Evolutionary conservation across 192 early-diverging fungal genomes (phyloP).

Genomic region (Coemansia sp.): DNA sequence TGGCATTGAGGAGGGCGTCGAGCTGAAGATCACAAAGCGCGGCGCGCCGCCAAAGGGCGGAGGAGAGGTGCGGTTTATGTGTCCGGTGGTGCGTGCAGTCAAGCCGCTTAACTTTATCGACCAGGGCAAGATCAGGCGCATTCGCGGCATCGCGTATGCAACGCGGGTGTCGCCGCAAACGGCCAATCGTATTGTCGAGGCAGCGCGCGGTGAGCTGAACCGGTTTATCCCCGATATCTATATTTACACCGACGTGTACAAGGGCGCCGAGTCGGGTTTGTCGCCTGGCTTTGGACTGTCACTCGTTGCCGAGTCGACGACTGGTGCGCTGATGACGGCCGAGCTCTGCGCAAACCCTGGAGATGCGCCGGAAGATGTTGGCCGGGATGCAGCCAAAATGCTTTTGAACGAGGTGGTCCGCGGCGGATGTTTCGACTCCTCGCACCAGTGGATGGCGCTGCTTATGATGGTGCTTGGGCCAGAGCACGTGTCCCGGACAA

Average conservation of each 20-base stretch:
- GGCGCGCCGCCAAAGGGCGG: slow-evolving; percentile 92
- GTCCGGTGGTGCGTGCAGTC: slow-evolving; percentile 77
- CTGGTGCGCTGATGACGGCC: slow-evolving; percentile 78
- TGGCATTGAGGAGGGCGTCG: slow-evolving; percentile 81
- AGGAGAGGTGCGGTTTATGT: slow-evolving; percentile 85
- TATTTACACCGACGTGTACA: slow-evolving; percentile 96
- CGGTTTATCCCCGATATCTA: slow-evolving; percentile 96
- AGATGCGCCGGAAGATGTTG: slow-evolving; percentile 91
- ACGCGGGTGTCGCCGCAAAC: slow-evolving; percentile 93
- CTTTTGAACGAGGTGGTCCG: slow-evolving; percentile 84
- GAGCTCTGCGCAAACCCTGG: slow-evolving; percentile 80
- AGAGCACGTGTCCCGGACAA: slow-evolving; percentile 91
- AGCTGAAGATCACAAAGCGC: slow-evolving; percentile 86
- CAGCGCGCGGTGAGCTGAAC: slow-evolving; percentile 84
- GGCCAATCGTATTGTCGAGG: slow-evolving; percentile 90
- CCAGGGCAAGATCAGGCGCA: slow-evolving; percentile 83
- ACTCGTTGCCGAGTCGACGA: slow-evolving; percentile 91
- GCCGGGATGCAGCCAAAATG: slow-evolving; percentile 70
- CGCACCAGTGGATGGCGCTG: slow-evolving; percentile 84
- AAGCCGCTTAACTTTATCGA: slow-evolving; percentile 83
- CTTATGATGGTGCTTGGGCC: slow-evolving; percentile 86
- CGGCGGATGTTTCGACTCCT: slow-evolving; percentile 89
- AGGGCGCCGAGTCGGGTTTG: slow-evolving; percentile 90
- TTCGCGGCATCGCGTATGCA: slow-evolving; percentile 93
- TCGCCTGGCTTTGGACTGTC: slow-evolving; percentile 92